Conservation (phyloP, 306 rosid genomes). For the Alnus glutinosa region DNA sequence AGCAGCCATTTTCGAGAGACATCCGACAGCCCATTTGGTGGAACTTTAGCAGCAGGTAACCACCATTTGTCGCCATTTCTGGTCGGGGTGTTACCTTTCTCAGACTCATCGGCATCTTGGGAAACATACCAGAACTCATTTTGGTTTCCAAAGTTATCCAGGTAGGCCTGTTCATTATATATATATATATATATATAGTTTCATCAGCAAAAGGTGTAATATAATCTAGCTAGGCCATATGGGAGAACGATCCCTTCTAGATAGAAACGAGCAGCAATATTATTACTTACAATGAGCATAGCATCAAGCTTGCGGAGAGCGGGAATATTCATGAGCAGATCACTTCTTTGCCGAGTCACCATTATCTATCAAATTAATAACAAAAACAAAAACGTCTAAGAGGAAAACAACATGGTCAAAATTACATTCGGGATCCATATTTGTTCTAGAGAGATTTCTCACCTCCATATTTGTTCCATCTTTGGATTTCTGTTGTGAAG, state of each 20-base stretch:
- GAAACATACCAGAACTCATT: conserved; percentile 84
- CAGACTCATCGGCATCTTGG: conserved; percentile 48
- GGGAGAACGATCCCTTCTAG: conserved; percentile 9
- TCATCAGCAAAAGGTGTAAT: conserved; percentile 25
- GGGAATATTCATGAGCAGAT: conserved; percentile 81
- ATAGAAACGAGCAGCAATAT: background rate
- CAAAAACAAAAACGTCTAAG: background rate
- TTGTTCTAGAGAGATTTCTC: background rate
- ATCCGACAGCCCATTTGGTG: conserved; percentile 69
- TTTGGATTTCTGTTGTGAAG: conserved; percentile 63
- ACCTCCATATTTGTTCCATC: conserved; percentile 90
- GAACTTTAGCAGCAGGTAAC: conserved; percentile 75
- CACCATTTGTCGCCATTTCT: conserved; percentile 85
- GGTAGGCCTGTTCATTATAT: conserved; percentile 46
- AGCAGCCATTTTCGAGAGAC: conserved; percentile 63
- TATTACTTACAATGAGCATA: conserved; percentile 74
- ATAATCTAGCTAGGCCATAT: conserved; percentile 3
- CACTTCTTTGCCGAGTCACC: conserved; percentile 85
- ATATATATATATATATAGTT: background rate
- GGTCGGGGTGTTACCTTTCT: conserved; percentile 32
- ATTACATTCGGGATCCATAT: background rate
- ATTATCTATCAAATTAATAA: conserved; percentile 55
- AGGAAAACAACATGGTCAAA: conserved; percentile 3
- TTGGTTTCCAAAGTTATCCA: conserved; percentile 64
- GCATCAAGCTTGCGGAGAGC: conserved; percentile 84